Base-by-base conservation (phyloP, 1,139 yeast species). In the Geotrichum cucujoidarum region DNA sequence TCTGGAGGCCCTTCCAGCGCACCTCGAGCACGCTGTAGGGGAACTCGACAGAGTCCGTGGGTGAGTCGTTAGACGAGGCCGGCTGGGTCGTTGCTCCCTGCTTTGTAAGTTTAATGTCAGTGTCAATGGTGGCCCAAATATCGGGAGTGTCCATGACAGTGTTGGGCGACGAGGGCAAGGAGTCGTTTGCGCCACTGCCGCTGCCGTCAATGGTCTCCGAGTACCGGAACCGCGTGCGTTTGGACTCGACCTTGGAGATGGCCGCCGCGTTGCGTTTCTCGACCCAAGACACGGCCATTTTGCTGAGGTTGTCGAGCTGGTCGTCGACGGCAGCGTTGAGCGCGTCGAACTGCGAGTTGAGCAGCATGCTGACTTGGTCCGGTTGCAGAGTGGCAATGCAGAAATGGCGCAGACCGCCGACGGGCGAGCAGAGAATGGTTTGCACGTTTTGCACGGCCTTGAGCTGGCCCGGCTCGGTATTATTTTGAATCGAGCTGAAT, bases 341-440 rank as follows among this genome's bases (percentile, higher is more conserved):
- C 10, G 40, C 39, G 21, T 42, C 42, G 21, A 37, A 41, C 27
- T 47, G 37, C 10, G 40, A 20, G 14, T 32, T 18, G 8, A 47
- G 40, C n/a, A 47, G 31, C 5, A 27, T 16, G 31, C 38, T 33
- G 5, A 38, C 44, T 20, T 47, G 49, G 11, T 25, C 30, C 2
- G 34, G n/a, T 2, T 46, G 16, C 1, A 47, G 22, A 1, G 57
- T 50, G 13, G 72, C 63, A 38, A 69, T 62, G 1, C 78, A 64
- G 45, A 72, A 70, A 52, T 75, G 74, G 40, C 80, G 67, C 29
- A 76, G 55, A 0, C 81, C 81, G 25, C 80, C 80, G 22, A 75
- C 67, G 1, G 80, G 78, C n/a, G 77, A 68, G 30, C 75, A 62
- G 34, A 76, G 57, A n/a, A 71, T 55, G 30, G 24, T 14, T 20